Percentiles rank a stretch among this genome's conserved stretches.
Evolutionary conservation across 306 rosid genomes (phyloP).

Genomic region (Quercus aquifolioides): DNA sequence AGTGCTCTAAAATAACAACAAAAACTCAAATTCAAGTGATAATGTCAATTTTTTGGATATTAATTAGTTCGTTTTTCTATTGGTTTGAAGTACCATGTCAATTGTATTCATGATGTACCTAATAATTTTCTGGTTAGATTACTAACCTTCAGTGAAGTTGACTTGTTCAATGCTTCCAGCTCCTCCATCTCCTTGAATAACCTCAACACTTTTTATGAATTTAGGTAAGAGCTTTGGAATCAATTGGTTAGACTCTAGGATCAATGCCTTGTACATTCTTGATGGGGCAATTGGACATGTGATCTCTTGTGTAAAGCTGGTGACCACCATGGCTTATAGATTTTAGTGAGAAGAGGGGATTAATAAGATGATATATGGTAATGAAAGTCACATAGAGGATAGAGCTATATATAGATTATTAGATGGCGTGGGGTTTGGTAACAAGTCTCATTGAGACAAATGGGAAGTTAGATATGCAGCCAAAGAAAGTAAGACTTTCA

Average conservation of each 20-base stretch:
- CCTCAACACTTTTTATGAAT: conserved; percentile 42
- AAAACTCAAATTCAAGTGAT: too few relatives aligned
- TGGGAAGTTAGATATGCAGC: not conserved
- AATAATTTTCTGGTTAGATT: not conserved
- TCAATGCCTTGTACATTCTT: conserved; percentile 64
- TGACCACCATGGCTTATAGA: conserved; percentile 38
- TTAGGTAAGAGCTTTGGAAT: conserved; percentile 71
- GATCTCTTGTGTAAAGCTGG: conserved; percentile 45
- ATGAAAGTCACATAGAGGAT: conserved; percentile 16
- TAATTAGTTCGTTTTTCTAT: too few relatives aligned
- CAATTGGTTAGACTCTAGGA: conserved; percentile 50
- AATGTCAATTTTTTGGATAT: too few relatives aligned
- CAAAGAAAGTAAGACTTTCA: not conserved
- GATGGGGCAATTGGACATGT: conserved; percentile 47
- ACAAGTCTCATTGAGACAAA: not conserved
- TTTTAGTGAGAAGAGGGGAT: not conserved
- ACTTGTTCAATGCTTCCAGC: conserved; percentile 73
- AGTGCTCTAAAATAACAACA: too few relatives aligned
- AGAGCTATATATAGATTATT: not conserved
- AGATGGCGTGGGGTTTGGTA: not conserved
- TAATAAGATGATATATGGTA: conserved; percentile 11
- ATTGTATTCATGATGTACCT: too few relatives aligned
- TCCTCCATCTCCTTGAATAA: conserved; percentile 65
- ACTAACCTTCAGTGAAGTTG: conserved; percentile 58
- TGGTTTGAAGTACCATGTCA: too few relatives aligned